These are phyloP conservation scores for Biscogniauxia sp. DNA, from an alignment of 2,329 filamentous ascomycete species.

Conservation along the genomic window DNA sequence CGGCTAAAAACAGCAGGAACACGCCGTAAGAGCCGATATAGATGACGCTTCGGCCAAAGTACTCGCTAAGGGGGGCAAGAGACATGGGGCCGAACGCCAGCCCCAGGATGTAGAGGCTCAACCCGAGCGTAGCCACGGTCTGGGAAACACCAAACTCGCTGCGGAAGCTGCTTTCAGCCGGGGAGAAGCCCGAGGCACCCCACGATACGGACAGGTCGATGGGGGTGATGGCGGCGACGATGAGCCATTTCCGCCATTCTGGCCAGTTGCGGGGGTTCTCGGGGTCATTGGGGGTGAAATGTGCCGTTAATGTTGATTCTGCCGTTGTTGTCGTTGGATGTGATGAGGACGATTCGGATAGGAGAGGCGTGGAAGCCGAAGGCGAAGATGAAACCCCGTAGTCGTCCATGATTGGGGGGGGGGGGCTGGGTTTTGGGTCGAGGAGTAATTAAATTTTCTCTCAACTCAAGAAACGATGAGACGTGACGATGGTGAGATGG, in stretches of 20 bases:
- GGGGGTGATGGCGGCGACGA: slow-evolving; percentile 30
- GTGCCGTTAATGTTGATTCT: not conserved
- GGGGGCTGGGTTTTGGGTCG: no score
- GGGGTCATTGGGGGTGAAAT: slow-evolving; percentile 18
- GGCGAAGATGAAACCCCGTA: not conserved
- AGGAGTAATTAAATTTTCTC: no score
- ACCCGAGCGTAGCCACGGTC: slow-evolving; percentile 41
- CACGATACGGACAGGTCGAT: slow-evolving; percentile 37
- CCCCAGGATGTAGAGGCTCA: slow-evolving; percentile 46
- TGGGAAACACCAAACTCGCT: slow-evolving; percentile 39
- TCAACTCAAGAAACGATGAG: no score
- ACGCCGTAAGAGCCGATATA: slow-evolving; percentile 42
- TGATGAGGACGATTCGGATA: not conserved
- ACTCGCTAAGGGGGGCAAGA: slow-evolving; percentile 36
- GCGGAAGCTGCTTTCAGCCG: slow-evolving; percentile 39
- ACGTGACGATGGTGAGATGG: no score
- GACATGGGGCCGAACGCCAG: slow-evolving; percentile 38
- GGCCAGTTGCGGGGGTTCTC: slow-evolving; percentile 34
- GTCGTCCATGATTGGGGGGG: no score
- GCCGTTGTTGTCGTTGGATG: not conserved
- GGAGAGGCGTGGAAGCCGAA: not conserved
- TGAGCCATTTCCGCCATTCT: slow-evolving; percentile 34
- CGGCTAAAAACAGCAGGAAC: slow-evolving; percentile 42
- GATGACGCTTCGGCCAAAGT: slow-evolving; percentile 41
- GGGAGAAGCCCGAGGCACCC: slow-evolving; percentile 47